phyloP scores from a whole-genome alignment of 2,329 filamentous ascomycete genomes.

The Aureobasidium uvarum region DNA sequence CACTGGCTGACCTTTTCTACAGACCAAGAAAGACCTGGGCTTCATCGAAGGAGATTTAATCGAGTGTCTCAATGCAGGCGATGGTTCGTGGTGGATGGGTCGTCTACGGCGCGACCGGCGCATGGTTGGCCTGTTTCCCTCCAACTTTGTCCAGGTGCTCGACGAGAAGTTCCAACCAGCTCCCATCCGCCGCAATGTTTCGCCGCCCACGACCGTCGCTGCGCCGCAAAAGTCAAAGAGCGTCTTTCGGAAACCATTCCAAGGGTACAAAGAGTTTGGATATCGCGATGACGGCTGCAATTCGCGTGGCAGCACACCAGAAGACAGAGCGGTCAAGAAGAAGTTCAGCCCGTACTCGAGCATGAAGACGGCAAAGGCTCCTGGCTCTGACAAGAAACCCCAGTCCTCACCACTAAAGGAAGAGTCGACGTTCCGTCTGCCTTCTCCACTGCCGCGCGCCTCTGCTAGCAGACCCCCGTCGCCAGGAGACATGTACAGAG shows the following conservation, averaged over 20 bases:
- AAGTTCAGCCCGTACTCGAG: conserved; percentile 51
- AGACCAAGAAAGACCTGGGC: conserved; percentile 87
- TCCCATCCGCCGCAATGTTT: conserved; percentile 57
- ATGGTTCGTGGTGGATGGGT: conserved; percentile 98
- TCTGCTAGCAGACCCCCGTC: conserved; percentile 32
- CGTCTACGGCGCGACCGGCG: conserved; percentile 83
- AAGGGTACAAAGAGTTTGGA: conserved; percentile 53
- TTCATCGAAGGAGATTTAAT: conserved; percentile 98
- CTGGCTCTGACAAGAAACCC: conserved; percentile 35
- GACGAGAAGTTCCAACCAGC: conserved; percentile 77
- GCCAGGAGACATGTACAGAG: conserved; percentile 30
- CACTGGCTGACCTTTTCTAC: conserved; percentile 9
- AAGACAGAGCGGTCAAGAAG: conserved; percentile 38
- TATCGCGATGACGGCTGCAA: conserved; percentile 31
- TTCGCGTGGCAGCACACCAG: conserved; percentile 31
- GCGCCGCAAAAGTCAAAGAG: conserved; percentile 52
- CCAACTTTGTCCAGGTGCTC: conserved; percentile 93
- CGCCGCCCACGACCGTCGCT: conserved; percentile 54
- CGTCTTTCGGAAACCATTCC: conserved; percentile 62
- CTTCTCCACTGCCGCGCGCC: conserved; percentile 36
- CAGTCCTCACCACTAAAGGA: conserved; percentile 30
- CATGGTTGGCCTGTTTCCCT: conserved; percentile 90
- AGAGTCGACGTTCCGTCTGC: conserved; percentile 36
- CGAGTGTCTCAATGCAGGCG: conserved; percentile 95
- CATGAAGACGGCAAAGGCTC: conserved; percentile 50